phyloP scores from a whole-genome alignment of 805 yeast genomes.

The Candida palmyrensis region DNA sequence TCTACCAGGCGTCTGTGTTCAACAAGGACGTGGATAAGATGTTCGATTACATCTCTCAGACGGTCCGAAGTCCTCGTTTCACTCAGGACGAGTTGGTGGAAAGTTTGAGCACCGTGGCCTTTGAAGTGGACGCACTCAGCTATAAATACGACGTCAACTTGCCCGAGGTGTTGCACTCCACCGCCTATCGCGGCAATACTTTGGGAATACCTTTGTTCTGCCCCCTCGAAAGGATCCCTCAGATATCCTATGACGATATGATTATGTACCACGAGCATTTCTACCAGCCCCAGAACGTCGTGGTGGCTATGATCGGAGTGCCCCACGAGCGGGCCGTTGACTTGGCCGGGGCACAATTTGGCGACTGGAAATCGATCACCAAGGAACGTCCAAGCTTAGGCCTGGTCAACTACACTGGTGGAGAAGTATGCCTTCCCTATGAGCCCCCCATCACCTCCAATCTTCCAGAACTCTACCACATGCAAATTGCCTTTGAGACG shows the following conservation, averaged over 20 bases:
- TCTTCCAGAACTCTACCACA: slow-evolving; percentile 75
- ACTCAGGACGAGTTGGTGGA: slow-evolving; percentile 68
- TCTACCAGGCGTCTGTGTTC: slow-evolving; percentile 94
- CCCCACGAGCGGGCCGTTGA: slow-evolving; percentile 63
- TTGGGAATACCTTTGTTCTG: slow-evolving; percentile 85
- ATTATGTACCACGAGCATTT: slow-evolving; percentile 57
- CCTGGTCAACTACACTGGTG: slow-evolving; percentile 60
- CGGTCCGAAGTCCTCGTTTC: slow-evolving; percentile 67
- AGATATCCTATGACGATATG: slow-evolving; percentile 49
- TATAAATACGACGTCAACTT: slow-evolving; percentile 77
- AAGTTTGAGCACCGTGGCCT: slow-evolving; percentile 67
- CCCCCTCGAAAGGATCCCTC: slow-evolving; percentile 61
- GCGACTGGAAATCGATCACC: slow-evolving; percentile 41
- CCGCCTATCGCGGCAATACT: slow-evolving; percentile 69
- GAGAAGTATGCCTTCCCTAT: slow-evolving; percentile 34
- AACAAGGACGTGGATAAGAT: slow-evolving; percentile 76
- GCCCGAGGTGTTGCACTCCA: slow-evolving; percentile 85
- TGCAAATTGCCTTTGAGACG: slow-evolving; percentile 87
- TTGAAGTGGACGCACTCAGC: slow-evolving; percentile 80
- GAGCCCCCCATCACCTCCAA: slow-evolving; percentile 38
- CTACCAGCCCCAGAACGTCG: slow-evolving; percentile 75
- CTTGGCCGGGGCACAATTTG: slow-evolving; percentile 58
- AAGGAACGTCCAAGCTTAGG: slow-evolving; percentile 29
- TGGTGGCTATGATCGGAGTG: slow-evolving; percentile 85
- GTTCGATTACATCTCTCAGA: slow-evolving; percentile 72